Conservation (phyloP, 371 early-diverging fungal species). For the Actinomortierella ambigua region DNA sequence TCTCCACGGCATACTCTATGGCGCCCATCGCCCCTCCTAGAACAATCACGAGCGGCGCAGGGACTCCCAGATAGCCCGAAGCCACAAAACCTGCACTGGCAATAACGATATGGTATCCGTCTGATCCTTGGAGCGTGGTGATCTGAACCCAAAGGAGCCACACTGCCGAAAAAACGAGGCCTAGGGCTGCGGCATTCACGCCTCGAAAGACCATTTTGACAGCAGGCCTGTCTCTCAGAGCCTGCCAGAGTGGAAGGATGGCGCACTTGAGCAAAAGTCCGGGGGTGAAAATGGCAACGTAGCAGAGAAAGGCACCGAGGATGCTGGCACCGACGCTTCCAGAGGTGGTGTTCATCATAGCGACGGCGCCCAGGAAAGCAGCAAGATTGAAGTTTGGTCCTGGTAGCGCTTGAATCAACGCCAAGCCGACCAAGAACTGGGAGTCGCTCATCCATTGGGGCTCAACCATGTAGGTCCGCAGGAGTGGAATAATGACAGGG, state of each 20-base stretch:
- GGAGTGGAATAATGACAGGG: conserved; percentile 62
- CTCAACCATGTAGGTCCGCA: conserved; percentile 58
- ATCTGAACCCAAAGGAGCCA: conserved; percentile 48
- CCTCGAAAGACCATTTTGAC: conserved; percentile 56
- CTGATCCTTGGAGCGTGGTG: conserved; percentile 17
- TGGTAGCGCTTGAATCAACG: conserved; percentile 63
- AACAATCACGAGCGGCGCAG: conserved; percentile 48
- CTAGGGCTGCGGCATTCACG: conserved; percentile 63
- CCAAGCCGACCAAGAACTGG: conserved; percentile 67
- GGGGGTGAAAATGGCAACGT: conserved; percentile 60
- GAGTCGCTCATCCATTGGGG: conserved; percentile 53
- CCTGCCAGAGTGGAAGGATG: conserved; percentile 61
- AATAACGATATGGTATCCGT: conserved; percentile 47
- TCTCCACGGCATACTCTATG: conserved; percentile 37
- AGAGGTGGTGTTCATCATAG: conserved; percentile 30
- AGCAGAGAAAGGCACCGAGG: conserved; percentile 55
- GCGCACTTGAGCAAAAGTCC: conserved; percentile 61
- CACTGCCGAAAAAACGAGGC: conserved; percentile 60
- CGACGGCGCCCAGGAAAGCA: conserved; percentile 62
- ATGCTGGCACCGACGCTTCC: conserved; percentile 20
- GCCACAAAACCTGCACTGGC: conserved; percentile 52
- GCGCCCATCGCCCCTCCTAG: conserved; percentile 52
- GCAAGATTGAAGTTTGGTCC: conserved; percentile 72
- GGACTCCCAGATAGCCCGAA: conserved; percentile 38
- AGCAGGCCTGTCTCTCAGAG: conserved; percentile 41